Conservation (phyloP, 176 grass and related monocot genomes). For the Dendrocalamus sinicus region DNA sequence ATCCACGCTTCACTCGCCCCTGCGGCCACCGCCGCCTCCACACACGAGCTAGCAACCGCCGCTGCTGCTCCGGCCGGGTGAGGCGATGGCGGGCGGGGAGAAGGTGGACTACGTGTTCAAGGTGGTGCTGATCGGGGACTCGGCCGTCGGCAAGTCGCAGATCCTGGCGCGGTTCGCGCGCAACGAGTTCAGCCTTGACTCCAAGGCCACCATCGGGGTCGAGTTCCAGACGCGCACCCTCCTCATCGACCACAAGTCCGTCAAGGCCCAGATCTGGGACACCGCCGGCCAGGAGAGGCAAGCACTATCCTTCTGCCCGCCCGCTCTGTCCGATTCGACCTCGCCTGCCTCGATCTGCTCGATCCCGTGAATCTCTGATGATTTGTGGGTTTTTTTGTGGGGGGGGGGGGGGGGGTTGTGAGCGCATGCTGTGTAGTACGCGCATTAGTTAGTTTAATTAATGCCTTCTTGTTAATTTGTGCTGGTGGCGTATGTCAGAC, state of each 20-base stretch:
- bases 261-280: conserved; percentile 99
- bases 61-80: neutral
- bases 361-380: neutral
- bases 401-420: neutral
- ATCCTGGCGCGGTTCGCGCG: conserved; percentile 91
- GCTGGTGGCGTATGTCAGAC: neutral
- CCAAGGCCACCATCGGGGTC: conserved; percentile 95
- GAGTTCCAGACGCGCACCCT: conserved; percentile 92
- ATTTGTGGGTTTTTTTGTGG: neutral
- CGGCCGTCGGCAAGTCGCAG: conserved; percentile 95
- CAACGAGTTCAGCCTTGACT: conserved; percentile 96
- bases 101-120: conserved; percentile 97
- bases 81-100: conserved; percentile 65
- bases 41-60: neutral
- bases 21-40: neutral
- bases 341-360: neutral
- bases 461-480: neutral
- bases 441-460: neutral
- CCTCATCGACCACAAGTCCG: conserved; percentile 72
- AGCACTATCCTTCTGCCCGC: neutral
- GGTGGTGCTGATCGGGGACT: conserved; percentile 94
- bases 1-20: neutral
- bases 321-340: neutral
- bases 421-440: neutral
- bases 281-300: conserved; percentile 85